Evolutionary conservation across 441 rosid species (phyloP).

Genomic region (Cnidoscolus chayamansa): DNA sequence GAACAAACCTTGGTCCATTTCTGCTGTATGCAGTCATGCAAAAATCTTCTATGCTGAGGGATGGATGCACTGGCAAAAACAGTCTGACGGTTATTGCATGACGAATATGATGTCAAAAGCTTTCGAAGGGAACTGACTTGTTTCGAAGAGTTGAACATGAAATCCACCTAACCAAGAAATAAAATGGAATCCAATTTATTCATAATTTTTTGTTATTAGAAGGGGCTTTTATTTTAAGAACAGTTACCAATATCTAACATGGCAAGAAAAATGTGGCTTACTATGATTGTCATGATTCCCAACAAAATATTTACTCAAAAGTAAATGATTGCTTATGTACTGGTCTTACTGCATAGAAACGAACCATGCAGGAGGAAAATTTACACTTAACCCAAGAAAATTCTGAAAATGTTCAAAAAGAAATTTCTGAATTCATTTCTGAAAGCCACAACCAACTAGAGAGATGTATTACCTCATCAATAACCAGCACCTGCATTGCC

Average conservation of each 20-base stretch:
- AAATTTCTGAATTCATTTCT: not conserved
- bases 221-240: not conserved
- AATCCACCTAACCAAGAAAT: conserved; percentile 64
- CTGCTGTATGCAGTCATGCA: conserved; percentile 80
- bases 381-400: not conserved
- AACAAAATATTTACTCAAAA: not conserved
- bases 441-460: conserved; percentile 13
- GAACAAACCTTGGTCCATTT: conserved; percentile 92
- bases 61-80: conserved; percentile 93
- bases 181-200: conserved; percentile 10
- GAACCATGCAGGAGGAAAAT: not conserved
- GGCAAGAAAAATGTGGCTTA: not conserved
- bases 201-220: not conserved
- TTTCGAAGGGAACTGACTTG: conserved; percentile 71
- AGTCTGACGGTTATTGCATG: conserved; percentile 66
- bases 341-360: not conserved
- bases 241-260: not conserved
- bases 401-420: not conserved
- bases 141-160: conserved; percentile 84
- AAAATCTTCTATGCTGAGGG: conserved; percentile 77
- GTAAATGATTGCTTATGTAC: not conserved
- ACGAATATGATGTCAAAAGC: conserved; percentile 77
- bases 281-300: not conserved
- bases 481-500: conserved; percentile 60
- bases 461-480: conserved; percentile 66